Percentiles rank a stretch among this genome's conserved stretches.
Evolutionary conservation across 2,329 filamentous ascomycete genomes (phyloP).

Genomic region (Hypomyces perniciosus): DNA sequence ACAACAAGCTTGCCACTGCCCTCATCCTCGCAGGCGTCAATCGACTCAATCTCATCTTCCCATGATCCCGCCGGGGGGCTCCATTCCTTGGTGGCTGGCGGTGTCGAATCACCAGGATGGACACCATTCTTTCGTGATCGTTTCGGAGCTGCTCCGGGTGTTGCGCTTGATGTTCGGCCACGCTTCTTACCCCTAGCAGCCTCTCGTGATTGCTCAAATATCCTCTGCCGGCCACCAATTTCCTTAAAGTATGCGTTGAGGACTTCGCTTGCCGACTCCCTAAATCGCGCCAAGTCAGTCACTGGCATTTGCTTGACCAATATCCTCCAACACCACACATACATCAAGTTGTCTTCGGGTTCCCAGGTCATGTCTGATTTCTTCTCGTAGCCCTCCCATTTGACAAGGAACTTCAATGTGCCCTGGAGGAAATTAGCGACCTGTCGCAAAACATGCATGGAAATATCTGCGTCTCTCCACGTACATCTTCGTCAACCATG

Average conservation of each 20-base stretch:
- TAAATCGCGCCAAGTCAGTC: constrained; percentile 20
- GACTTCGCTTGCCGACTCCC: constrained; percentile 52
- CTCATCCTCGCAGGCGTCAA: constrained; percentile 68
- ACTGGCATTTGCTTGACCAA: neutral
- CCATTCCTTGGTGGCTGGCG: constrained; percentile 49
- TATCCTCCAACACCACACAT: constrained; percentile 3
- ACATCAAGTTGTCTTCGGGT: constrained; percentile 57
- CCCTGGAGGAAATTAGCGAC: constrained; percentile 33
- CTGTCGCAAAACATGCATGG: neutral
- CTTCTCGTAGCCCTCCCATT: constrained; percentile 74
- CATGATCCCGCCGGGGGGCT: constrained; percentile 66
- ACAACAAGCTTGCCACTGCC: constrained; percentile 55
- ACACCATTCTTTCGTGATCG: constrained; percentile 41
- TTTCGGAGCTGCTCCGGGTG: constrained; percentile 36
- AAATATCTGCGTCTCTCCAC: constrained; percentile 13
- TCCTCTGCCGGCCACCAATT: constrained; percentile 57
- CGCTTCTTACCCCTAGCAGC: constrained; percentile 53
- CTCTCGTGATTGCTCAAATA: constrained; percentile 46
- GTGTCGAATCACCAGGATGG: constrained; percentile 43
- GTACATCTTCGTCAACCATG: constrained; percentile 50
- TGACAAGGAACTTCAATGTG: constrained; percentile 59
- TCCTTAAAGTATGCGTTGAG: constrained; percentile 57
- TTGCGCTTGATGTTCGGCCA: constrained; percentile 38
- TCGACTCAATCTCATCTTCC: constrained; percentile 65
- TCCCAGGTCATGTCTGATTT: constrained; percentile 73